Base-by-base conservation (phyloP, 306 rosid species). In the Comarum palustre region DNA sequence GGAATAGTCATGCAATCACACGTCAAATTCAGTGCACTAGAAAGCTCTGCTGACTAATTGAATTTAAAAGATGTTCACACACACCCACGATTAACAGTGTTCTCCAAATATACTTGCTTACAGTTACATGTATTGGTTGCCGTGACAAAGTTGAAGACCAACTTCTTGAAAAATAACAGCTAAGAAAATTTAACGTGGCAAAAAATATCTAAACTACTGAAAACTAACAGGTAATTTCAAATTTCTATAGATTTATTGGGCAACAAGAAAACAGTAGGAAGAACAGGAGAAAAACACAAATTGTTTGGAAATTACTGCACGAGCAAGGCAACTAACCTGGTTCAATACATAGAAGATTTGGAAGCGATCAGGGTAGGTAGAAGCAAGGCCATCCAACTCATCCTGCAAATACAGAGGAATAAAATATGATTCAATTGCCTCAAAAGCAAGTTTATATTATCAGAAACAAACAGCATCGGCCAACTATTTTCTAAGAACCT, bases 371-470 rank as follows among this genome's bases (percentile, higher is more conserved):
- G 96, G 86, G 75, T 90, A 86, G 64, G 86, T 88, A 68, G 82
- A 8, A 32, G 96, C 82, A 67, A 95, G 96, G 59, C 86, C 81
- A 27, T 91, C 93, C 81, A 95, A 80, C 82, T 90, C 99, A 63
- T 91, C 96, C 97, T 95, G 94, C 84, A 83, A 36, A 68, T 16
- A 43, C 36, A 68, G 25, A 47, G 17, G 70, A 34, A 69, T 20
- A 48, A 34, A 66, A 5, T 66, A 54, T 10, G 11, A 75, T 70
- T 29, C 47, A 31, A 43, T 61, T 48, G 54, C 73, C 72, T 48
- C 29, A 16, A 43, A 31, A 55, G 38, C 24, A 77, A 34, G 51
- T 31, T 38, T 39, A 72, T 32, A 66, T 22, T 5, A 24, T 19
- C 31, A 11, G 29, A 57, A 41, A 39, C 54, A 57, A 41, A 55